These are phyloP conservation scores for Triticum turgidum DNA, from an alignment of 176 grass and related monocot species.

Conservation along the genomic window DNA sequence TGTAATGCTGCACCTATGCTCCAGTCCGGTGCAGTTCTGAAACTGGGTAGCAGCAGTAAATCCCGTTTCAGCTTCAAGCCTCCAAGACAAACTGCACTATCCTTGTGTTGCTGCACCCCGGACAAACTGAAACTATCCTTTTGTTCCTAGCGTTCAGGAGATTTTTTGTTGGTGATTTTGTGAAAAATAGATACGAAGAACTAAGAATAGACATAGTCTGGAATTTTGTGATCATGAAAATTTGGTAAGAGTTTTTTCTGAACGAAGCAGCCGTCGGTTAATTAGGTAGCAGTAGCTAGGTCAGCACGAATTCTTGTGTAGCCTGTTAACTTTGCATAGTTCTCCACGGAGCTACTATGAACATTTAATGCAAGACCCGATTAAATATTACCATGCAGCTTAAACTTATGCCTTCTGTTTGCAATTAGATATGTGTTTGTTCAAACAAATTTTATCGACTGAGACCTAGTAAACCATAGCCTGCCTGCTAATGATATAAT, in stretches of 20 bases:
- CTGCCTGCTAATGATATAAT: not conserved
- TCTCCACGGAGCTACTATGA: not conserved
- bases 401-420: not conserved
- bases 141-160: not conserved
- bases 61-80: too few species aligned
- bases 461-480: not conserved
- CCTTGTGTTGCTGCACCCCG: not conserved
- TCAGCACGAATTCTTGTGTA: too few species aligned
- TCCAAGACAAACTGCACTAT: not conserved
- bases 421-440: not conserved
- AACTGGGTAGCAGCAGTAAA: not conserved
- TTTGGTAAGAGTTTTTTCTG: too few species aligned
- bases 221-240: too few species aligned
- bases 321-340: too few species aligned
- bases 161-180: too few species aligned
- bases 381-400: not conserved
- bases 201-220: too few species aligned
- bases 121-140: not conserved
- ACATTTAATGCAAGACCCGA: not conserved
- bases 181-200: too few species aligned
- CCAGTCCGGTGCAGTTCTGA: not conserved
- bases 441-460: not conserved
- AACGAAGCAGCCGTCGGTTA: too few species aligned
- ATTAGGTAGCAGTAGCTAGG: too few species aligned
- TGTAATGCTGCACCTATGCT: not conserved